Evolutionary conservation across 768 basidiomycete species (phyloP).

Genomic region (Macrolepiota fuliginosa): DNA sequence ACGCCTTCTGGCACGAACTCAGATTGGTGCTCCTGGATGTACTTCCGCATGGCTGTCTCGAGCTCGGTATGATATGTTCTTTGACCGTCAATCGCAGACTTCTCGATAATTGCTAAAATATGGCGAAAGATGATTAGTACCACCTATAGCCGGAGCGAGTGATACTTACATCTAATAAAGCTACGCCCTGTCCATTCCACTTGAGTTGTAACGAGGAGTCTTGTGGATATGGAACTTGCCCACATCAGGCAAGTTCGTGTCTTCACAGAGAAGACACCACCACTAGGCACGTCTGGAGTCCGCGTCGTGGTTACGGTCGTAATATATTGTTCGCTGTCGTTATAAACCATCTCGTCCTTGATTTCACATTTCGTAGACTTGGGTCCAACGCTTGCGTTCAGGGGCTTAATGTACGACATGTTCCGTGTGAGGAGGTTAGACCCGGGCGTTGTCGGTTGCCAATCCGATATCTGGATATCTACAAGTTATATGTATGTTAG

Average conservation of each 20-base stretch:
- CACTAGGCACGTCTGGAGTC: conserved; percentile 94
- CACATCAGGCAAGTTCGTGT: conserved; percentile 94
- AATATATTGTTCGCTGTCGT: conserved; percentile 83
- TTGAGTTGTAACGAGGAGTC: conserved; percentile 82
- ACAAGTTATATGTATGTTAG: not conserved
- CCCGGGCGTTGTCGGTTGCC: conserved; percentile 66
- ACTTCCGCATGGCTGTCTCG: conserved; percentile 79
- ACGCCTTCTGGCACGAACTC: conserved; percentile 89
- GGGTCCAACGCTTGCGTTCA: conserved; percentile 85
- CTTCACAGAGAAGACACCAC: conserved; percentile 90
- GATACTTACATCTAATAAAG: conserved; percentile 82
- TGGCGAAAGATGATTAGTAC: not conserved
- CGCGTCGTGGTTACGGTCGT: conserved; percentile 84
- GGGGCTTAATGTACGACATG: conserved; percentile 95
- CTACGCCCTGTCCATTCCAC: conserved; percentile 97
- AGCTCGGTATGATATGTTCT: conserved; percentile 82
- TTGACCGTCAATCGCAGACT: conserved; percentile 88
- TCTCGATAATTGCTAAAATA: conserved; percentile 83
- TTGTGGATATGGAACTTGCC: conserved; percentile 77
- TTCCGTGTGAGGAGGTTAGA: conserved; percentile 77
- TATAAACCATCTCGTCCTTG: conserved; percentile 75
- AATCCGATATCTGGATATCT: conserved; percentile 97
- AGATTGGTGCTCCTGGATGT: conserved; percentile 85
- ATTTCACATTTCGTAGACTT: conserved; percentile 97
- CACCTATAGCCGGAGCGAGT: not conserved